These are phyloP conservation scores for Kitagawia praeruptora DNA, from an alignment of 129 eudicot genomes.

Conservation along the genomic window DNA sequence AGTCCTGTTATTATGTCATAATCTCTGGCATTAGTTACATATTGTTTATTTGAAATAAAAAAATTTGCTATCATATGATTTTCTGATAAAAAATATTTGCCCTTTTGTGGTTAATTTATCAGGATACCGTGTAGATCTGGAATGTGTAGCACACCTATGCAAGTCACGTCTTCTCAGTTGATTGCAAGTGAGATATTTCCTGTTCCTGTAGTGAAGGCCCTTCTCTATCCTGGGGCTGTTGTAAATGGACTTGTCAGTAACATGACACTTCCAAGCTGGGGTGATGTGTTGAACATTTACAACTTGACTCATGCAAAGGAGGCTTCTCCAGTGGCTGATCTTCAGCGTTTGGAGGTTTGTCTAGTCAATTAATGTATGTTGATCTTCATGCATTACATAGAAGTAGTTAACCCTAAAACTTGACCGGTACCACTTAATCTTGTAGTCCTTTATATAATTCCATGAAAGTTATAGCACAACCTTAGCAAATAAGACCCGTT, in stretches of 20 bases:
- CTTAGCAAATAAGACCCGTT: neutral
- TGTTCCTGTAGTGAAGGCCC: constrained; percentile 63
- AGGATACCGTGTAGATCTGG: constrained; percentile 96
- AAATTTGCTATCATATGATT: neutral
- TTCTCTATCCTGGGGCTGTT: constrained; percentile 86
- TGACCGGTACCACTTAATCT: neutral
- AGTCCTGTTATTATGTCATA: neutral
- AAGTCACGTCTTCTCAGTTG: constrained; percentile 81
- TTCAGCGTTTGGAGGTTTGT: constrained; percentile 88
- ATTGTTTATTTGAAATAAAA: neutral
- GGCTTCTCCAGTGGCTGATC: constrained; percentile 62
- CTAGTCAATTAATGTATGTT: constrained; percentile 11
- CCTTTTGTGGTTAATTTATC: constrained; percentile 11
- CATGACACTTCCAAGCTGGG: constrained; percentile 75
- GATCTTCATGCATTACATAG: neutral
- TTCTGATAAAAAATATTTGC: neutral
- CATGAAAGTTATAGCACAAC: neutral
- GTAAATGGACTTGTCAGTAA: constrained; percentile 48
- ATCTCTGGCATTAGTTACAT: neutral
- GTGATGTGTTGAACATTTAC: constrained; percentile 46
- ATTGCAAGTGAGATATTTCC: constrained; percentile 77
- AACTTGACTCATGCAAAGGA: constrained; percentile 74
- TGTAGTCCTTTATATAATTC: neutral
- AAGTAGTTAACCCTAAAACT: neutral
- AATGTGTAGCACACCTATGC: constrained; percentile 72